Evolutionary conservation across 768 basidiomycete genomes (phyloP).

Genomic region (Pleurotus eryngii): DNA sequence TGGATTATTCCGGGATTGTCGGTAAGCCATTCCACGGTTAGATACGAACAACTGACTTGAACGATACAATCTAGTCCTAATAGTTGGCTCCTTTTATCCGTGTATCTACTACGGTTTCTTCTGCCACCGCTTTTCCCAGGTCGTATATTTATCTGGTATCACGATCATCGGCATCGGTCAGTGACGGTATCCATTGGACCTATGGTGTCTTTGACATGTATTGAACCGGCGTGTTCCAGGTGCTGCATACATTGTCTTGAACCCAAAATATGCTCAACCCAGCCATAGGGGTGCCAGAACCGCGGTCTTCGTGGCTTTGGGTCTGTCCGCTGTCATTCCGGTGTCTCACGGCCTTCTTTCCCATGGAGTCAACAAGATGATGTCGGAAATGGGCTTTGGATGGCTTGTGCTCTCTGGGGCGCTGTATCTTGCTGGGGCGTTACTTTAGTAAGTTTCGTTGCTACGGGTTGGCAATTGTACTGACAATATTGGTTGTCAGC

Average conservation of each 20-base stretch:
- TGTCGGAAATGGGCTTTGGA: conserved; percentile 62
- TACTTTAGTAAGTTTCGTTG: conserved; percentile 67
- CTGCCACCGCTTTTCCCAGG: conserved; percentile 52
- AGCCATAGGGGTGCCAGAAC: conserved; percentile 76
- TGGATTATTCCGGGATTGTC: conserved; percentile 82
- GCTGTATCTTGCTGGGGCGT: conserved; percentile 75
- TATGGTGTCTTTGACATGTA: conserved; percentile 16
- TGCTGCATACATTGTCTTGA: conserved; percentile 72
- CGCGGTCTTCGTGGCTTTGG: conserved; percentile 73
- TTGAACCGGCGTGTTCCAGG: conserved; percentile 33
- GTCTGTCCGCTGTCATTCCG: conserved; percentile 67
- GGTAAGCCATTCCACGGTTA: conserved; percentile 5
- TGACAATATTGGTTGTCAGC: conserved; percentile 40
- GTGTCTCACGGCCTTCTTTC: conserved; percentile 57
- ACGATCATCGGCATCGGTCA: conserved; percentile 55
- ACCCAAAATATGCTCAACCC: conserved; percentile 74
- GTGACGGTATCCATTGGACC: conserved; percentile 24
- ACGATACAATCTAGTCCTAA: conserved; percentile 41
- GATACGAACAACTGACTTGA: conserved; percentile 9
- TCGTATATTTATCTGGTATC: conserved; percentile 53
- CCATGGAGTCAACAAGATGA: conserved; percentile 54
- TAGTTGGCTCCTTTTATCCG: conserved; percentile 76
- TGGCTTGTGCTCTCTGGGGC: conserved; percentile 70
- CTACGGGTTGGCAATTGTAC: conserved; percentile 11
- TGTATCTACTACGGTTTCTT: conserved; percentile 77